These are phyloP conservation scores for Pascua guehoae DNA, from an alignment of 1,284 basidiomycete species.

Conservation along the genomic window DNA sequence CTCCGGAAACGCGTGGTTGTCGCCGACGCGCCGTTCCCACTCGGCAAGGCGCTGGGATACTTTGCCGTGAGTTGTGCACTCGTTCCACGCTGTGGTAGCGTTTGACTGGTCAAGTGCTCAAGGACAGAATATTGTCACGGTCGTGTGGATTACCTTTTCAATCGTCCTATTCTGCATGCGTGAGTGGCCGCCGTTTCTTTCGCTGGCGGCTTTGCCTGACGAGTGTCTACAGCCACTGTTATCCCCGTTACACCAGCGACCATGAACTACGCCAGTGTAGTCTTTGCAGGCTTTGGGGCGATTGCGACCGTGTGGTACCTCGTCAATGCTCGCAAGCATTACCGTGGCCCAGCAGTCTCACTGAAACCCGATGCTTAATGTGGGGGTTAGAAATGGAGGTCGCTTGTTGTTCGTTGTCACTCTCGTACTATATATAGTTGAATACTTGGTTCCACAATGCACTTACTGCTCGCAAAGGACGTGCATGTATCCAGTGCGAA, in stretches of 20 bases:
- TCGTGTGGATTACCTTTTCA: conserved; percentile 12
- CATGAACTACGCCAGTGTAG: conserved; percentile 56
- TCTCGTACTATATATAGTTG: no score
- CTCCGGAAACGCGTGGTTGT: conserved; percentile 41
- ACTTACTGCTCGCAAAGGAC: no score
- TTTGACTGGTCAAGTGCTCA: no score
- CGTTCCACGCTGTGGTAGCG: conserved; percentile 38
- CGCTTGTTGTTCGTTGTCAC: no score
- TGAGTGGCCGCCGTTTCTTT: no score
- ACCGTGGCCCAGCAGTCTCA: conserved; percentile 32
- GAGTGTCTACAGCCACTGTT: conserved; percentile 8
- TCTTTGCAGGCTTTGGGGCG: conserved; percentile 59
- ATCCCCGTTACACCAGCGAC: conserved; percentile 29
- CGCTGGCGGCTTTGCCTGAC: no score
- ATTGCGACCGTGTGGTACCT: conserved; percentile 60
- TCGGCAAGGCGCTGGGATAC: conserved; percentile 22
- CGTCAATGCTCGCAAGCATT: conserved; percentile 45
- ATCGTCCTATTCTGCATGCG: conserved; percentile 19
- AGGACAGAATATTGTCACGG: conserved; percentile 29
- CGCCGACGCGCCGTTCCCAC: conserved; percentile 31
- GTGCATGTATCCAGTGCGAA: no score
- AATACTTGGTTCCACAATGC: no score
- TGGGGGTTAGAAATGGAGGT: no score
- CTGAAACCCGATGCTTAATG: not conserved
- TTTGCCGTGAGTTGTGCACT: not conserved